These are phyloP conservation scores for Alnus glutinosa DNA, from an alignment of 306 rosid species.

Conservation along the genomic window DNA sequence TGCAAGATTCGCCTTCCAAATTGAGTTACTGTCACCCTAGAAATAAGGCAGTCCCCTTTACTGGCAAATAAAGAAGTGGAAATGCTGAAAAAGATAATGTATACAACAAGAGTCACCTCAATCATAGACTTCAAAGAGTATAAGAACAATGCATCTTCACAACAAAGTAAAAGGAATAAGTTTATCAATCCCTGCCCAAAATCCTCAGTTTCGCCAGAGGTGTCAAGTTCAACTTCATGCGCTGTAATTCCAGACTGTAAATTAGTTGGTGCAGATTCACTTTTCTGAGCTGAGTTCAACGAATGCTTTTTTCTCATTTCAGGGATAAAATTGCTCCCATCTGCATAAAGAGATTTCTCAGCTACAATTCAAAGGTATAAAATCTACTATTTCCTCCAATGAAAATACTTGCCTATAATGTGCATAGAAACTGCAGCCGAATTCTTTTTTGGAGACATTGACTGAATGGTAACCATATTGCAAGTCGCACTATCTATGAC, in stretches of 20 bases:
- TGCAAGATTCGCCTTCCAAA: slow-evolving; percentile 56
- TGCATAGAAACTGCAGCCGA: slow-evolving; percentile 63
- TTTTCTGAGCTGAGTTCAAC: slow-evolving; percentile 32
- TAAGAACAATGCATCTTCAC: slow-evolving; percentile 62
- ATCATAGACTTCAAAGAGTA: slow-evolving; percentile 52
- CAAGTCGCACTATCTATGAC: slow-evolving; percentile 57
- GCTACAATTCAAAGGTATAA: slow-evolving; percentile 17
- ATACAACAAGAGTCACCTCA: slow-evolving; percentile 52
- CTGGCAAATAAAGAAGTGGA: slow-evolving; percentile 24
- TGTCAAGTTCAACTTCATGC: slow-evolving; percentile 39
- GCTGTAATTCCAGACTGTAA: slow-evolving; percentile 45
- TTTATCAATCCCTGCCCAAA: slow-evolving; percentile 37
- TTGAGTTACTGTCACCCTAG: slow-evolving; percentile 59
- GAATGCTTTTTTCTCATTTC: slow-evolving; percentile 43
- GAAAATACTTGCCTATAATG: slow-evolving; percentile 58
- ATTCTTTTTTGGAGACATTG: slow-evolving; percentile 43
- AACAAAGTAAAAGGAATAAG: slow-evolving; percentile 59
- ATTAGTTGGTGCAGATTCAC: slow-evolving; percentile 31
- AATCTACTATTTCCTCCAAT: slow-evolving; percentile 26
- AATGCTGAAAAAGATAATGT: slow-evolving; percentile 27
- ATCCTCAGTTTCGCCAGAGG: slow-evolving; percentile 36
- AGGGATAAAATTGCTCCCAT: slow-evolving; percentile 35
- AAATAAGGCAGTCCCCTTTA: slow-evolving; percentile 30
- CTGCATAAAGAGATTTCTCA: slow-evolving; percentile 47
- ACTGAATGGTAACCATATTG: slow-evolving; percentile 46